These are phyloP conservation scores for Pleurotus cornucopiae DNA, from an alignment of 768 basidiomycete species.

Conservation along the genomic window DNA sequence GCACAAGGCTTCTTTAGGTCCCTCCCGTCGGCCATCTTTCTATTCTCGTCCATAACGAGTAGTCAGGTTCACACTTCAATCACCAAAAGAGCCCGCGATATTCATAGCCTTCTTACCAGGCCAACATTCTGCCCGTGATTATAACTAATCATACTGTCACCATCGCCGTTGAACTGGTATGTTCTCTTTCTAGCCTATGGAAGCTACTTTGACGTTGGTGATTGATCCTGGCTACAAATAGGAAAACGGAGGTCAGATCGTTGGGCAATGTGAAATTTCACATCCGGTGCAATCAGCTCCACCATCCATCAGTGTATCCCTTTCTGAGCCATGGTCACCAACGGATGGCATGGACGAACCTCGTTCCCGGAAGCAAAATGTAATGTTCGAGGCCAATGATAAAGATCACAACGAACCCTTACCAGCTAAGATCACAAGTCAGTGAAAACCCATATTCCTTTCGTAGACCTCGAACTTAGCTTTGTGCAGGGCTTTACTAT, in stretches of 20 bases:
- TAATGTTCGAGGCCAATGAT: conserved; percentile 55
- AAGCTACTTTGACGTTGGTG: too few relatives aligned
- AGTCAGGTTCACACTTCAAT: conserved; percentile 45
- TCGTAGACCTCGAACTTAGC: background rate
- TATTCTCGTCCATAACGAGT: conserved; percentile 88
- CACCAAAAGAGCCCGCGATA: background rate
- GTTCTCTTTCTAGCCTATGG: conserved; percentile 12
- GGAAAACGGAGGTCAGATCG: conserved; percentile 73
- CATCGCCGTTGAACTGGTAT: conserved; percentile 82
- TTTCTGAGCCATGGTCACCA: conserved; percentile 39
- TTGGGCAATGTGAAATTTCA: conserved; percentile 93
- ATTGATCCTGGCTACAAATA: conserved; percentile 18
- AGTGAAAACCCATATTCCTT: conserved; percentile 18
- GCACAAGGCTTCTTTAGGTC: conserved; percentile 90
- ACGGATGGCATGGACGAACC: conserved; percentile 51
- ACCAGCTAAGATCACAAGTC: conserved; percentile 59
- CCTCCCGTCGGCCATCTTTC: conserved; percentile 88
- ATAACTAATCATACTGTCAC: conserved; percentile 96
- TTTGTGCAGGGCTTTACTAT: conserved; percentile 64
- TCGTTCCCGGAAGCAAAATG: conserved; percentile 48
- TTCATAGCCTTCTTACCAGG: conserved; percentile 31
- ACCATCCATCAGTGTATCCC: conserved; percentile 24
- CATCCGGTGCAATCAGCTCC: conserved; percentile 56
- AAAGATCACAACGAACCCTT: conserved; percentile 57
- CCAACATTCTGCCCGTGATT: conserved; percentile 85